A percentile compares a stretch with the other conserved stretches of the same genome.
phyloP scores from a whole-genome alignment of 805 yeast species.

The Wickerhamiella dianesei region DNA sequence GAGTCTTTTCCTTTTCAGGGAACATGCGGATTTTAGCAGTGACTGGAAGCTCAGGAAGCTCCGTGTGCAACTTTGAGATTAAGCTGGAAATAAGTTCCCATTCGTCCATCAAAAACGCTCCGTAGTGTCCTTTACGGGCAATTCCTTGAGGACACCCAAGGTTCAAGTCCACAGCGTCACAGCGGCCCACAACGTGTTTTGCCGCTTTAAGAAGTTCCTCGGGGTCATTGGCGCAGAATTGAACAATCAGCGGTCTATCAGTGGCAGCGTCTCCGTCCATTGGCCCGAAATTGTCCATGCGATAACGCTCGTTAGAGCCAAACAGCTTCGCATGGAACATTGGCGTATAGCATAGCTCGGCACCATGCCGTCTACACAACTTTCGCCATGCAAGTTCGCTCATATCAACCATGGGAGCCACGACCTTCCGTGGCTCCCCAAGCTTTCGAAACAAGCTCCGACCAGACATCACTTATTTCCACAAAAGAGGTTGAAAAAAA shows the following conservation, averaged over 20 bases:
- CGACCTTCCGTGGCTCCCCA: slow-evolving; percentile 67
- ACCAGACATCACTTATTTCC: slow-evolving; percentile 29
- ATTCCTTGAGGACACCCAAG: slow-evolving; percentile 98
- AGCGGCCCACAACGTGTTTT: slow-evolving; percentile 55
- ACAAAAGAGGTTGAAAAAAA: too few relatives aligned
- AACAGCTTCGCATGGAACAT: slow-evolving; percentile 91
- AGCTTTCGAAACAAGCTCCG: slow-evolving; percentile 54
- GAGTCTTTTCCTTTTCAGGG: slow-evolving; percentile 68
- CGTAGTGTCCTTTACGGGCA: slow-evolving; percentile 88
- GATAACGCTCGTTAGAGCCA: slow-evolving; percentile 70
- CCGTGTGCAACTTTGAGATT: slow-evolving; percentile 58
- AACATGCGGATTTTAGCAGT: slow-evolving; percentile 91
- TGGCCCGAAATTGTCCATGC: slow-evolving; percentile 50
- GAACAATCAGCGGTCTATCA: slow-evolving; percentile 85
- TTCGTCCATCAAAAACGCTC: slow-evolving; percentile 93
- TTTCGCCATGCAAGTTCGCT: slow-evolving; percentile 93
- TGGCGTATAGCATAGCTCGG: slow-evolving; percentile 88
- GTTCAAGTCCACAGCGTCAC: slow-evolving; percentile 93
- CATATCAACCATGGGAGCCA: slow-evolving; percentile 98
- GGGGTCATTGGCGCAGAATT: slow-evolving; percentile 94
- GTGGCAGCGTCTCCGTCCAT: slow-evolving; percentile 54
- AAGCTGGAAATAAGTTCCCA: slow-evolving; percentile 71
- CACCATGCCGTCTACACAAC: slow-evolving; percentile 76
- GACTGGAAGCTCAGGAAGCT: slow-evolving; percentile 63
- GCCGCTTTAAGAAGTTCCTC: slow-evolving; percentile 76